Conservation (phyloP, 345 rosid species). For the Pugionium dolabratum region DNA sequence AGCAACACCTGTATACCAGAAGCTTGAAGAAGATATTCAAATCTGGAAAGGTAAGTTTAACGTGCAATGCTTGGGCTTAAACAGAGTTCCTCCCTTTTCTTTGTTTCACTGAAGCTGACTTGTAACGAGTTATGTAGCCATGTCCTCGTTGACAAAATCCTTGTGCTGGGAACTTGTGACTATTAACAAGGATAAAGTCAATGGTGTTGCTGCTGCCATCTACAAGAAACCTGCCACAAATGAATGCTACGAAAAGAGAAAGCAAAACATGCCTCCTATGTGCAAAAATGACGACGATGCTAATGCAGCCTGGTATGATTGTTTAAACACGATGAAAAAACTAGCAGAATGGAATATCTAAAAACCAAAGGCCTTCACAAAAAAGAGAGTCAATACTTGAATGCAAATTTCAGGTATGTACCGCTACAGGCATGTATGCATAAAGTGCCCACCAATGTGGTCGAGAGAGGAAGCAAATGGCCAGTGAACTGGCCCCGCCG, state of each 20-base stretch:
- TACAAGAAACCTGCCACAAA: slow-evolving; percentile 74
- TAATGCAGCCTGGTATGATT: slow-evolving; percentile 77
- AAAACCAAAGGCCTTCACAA: background rate
- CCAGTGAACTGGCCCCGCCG: slow-evolving; percentile 77
- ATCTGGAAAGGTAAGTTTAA: slow-evolving; percentile 74
- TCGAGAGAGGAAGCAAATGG: slow-evolving; percentile 72
- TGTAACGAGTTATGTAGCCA: slow-evolving; percentile 47
- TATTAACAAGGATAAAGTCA: slow-evolving; percentile 71
- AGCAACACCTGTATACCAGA: slow-evolving; percentile 93
- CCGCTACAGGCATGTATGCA: slow-evolving; percentile 89
- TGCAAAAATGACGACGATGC: slow-evolving; percentile 75
- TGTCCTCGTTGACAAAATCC: slow-evolving; percentile 68
- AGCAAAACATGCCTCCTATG: slow-evolving; percentile 65
- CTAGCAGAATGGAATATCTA: background rate
- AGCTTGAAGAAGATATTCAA: slow-evolving; percentile 61
- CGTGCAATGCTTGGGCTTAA: background rate
- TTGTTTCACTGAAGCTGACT: slow-evolving; percentile 23
- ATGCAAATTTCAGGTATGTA: slow-evolving; percentile 64
- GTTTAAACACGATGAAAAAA: slow-evolving; percentile 3
- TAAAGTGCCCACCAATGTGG: slow-evolving; percentile 47
- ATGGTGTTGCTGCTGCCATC: slow-evolving; percentile 72
- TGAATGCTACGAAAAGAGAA: slow-evolving; percentile 76
- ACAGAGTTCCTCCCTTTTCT: background rate
- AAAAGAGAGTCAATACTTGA: background rate
- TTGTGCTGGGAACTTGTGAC: slow-evolving; percentile 94